These are phyloP conservation scores for Immersiella caudata DNA, from an alignment of 495 filamentous ascomycete genomes.

Conservation along the genomic window DNA sequence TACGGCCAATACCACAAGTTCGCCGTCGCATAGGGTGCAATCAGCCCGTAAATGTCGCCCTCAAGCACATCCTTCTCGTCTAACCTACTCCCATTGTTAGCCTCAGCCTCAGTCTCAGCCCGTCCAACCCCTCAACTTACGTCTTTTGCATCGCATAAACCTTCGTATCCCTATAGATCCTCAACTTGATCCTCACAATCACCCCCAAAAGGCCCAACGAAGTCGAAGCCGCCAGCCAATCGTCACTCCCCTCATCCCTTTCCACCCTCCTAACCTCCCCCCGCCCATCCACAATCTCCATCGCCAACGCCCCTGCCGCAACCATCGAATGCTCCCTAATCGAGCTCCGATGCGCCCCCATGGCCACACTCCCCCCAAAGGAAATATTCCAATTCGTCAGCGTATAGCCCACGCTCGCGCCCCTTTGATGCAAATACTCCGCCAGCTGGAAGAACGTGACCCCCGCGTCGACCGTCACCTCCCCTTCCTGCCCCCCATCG, in stretches of 20 bases:
- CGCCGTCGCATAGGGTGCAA: constrained; percentile 53
- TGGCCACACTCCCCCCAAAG: constrained; percentile 52
- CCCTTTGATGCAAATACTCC: constrained; percentile 47
- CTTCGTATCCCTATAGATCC: constrained; percentile 52
- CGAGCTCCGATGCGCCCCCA: constrained; percentile 53
- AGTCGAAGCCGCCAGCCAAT: constrained; percentile 54
- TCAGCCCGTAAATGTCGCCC: constrained; percentile 52
- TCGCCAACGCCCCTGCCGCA: constrained; percentile 49
- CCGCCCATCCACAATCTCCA: constrained; percentile 52
- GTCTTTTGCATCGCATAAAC: constrained; percentile 52
- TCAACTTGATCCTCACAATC: constrained; percentile 50
- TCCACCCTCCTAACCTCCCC: constrained; percentile 46
- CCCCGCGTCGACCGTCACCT: constrained; percentile 33
- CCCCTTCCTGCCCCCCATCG: not conserved
- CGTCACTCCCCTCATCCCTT: constrained; percentile 44
- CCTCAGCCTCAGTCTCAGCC: not conserved
- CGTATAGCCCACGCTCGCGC: constrained; percentile 51
- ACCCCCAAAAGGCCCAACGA: constrained; percentile 50
- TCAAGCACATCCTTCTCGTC: constrained; percentile 50
- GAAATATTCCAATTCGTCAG: constrained; percentile 58
- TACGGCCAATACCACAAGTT: constrained; percentile 59
- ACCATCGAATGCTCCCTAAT: constrained; percentile 55
- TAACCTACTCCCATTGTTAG: constrained; percentile 32
- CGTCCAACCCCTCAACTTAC: constrained; percentile 31
- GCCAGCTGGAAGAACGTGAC: constrained; percentile 56